phyloP scores from a whole-genome alignment of 2,329 filamentous ascomycete genomes.

The Pyricularia pennisetigena region DNA sequence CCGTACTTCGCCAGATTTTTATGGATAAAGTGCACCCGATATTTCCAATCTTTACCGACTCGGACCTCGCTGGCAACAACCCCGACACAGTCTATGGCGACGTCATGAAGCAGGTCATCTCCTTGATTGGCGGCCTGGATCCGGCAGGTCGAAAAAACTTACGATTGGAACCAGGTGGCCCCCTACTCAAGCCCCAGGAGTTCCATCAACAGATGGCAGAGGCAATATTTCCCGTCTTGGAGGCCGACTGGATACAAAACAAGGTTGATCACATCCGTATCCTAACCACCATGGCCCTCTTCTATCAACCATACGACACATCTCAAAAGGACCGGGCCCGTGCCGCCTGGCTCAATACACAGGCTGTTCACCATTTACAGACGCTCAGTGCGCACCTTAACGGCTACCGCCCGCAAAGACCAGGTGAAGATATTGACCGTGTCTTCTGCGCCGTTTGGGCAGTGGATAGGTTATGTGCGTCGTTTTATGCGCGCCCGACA shows the following conservation, averaged over 20 bases:
- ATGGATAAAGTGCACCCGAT: slow-evolving; percentile 44
- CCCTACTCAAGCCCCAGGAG: slow-evolving; percentile 31
- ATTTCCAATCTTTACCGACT: slow-evolving; percentile 38
- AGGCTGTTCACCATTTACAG: slow-evolving; percentile 47
- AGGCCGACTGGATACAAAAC: slow-evolving; percentile 43
- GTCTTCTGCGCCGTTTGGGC: slow-evolving; percentile 53
- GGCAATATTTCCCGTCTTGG: slow-evolving; percentile 37
- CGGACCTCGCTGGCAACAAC: slow-evolving; percentile 14
- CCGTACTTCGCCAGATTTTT: slow-evolving; percentile 33
- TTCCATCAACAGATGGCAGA: slow-evolving; percentile 38
- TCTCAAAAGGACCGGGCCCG: slow-evolving; percentile 38
- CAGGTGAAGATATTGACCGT: slow-evolving; percentile 31
- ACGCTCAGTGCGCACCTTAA: slow-evolving; percentile 46
- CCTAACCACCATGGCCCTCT: slow-evolving; percentile 45
- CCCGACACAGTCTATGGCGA: slow-evolving; percentile 23
- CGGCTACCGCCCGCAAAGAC: slow-evolving; percentile 19
- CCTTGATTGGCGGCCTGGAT: slow-evolving; percentile 36
- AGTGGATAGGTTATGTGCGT: slow-evolving; percentile 47
- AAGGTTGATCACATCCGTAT: slow-evolving; percentile 45
- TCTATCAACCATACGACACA: slow-evolving; percentile 42
- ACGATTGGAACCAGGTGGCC: slow-evolving; percentile 28
- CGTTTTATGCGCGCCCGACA: slow-evolving; percentile 49
- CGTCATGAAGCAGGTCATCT: slow-evolving; percentile 42
- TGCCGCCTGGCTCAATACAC: slow-evolving; percentile 40
- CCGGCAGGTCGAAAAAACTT: slow-evolving; percentile 23